These are phyloP conservation scores for Penicillium freii DNA, from an alignment of 2,329 filamentous ascomycete species.

Conservation along the genomic window DNA sequence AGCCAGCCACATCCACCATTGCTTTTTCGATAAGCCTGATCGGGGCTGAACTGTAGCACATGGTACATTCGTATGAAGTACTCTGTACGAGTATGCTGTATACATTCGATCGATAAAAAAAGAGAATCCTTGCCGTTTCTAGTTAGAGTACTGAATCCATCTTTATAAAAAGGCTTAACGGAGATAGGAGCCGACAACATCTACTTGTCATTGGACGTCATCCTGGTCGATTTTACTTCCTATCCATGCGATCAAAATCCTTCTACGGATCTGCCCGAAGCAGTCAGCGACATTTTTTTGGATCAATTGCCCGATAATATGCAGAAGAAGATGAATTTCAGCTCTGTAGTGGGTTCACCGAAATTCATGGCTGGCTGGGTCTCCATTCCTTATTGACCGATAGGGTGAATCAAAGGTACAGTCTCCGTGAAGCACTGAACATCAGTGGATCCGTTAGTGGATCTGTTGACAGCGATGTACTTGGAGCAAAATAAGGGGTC, in stretches of 20 bases:
- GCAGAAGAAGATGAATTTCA: not conserved
- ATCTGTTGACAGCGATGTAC: not conserved
- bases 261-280: not conserved
- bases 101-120: not conserved
- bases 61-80: not conserved
- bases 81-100: not conserved
- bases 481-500: not conserved
- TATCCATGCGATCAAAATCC: not conserved
- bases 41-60: not conserved
- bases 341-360: not conserved
- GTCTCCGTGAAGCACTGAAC: too few species aligned
- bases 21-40: not conserved
- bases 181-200: not conserved
- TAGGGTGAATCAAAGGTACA: not conserved
- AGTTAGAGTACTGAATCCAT: not conserved
- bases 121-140: not conserved
- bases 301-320: not conserved
- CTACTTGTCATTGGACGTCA: not conserved
- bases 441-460: not conserved
- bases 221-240: not conserved
- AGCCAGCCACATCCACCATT: not conserved
- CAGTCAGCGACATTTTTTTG: too few species aligned
- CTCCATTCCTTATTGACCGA: not conserved
- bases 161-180: not conserved
- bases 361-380: not conserved